These are phyloP conservation scores for Diaporthe vexans DNA, from an alignment of 2,329 filamentous ascomycete genomes.

Conservation along the genomic window DNA sequence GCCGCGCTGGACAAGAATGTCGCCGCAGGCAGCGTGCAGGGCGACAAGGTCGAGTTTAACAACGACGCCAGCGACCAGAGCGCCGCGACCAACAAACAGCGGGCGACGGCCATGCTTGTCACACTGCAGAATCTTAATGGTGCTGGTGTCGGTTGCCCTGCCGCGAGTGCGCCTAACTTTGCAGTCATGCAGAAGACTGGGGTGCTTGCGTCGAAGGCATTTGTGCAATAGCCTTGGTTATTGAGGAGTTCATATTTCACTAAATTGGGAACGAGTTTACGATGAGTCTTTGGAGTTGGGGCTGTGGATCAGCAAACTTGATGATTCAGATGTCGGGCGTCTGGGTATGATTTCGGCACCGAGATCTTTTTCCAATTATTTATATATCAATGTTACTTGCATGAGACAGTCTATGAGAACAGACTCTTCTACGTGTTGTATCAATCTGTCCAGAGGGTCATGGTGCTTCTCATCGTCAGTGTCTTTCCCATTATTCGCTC, in stretches of 20 bases:
- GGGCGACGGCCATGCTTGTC: slow-evolving; percentile 40
- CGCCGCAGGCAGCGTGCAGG: slow-evolving; percentile 38
- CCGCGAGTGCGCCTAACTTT: slow-evolving; percentile 43
- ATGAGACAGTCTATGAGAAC: neutral
- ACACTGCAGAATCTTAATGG: slow-evolving; percentile 43
- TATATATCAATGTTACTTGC: slow-evolving; percentile 1
- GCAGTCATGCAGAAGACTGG: slow-evolving; percentile 41
- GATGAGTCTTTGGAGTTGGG: neutral
- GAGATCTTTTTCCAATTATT: neutral
- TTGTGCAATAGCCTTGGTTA: slow-evolving; percentile 12
- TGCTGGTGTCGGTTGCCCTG: slow-evolving; percentile 42
- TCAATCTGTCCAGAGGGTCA: too few relatives aligned
- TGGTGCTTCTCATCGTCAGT: neutral
- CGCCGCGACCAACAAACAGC: slow-evolving; percentile 36
- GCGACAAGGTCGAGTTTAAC: slow-evolving; percentile 38
- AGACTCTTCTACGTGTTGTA: neutral
- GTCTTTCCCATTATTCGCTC: neutral
- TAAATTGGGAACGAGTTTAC: neutral
- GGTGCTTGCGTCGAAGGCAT: slow-evolving; percentile 1
- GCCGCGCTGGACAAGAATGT: slow-evolving; percentile 38
- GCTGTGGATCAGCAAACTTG: too few relatives aligned
- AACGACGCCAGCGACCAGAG: slow-evolving; percentile 41
- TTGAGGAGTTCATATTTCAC: neutral
- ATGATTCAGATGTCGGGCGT: neutral
- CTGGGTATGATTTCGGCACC: too few relatives aligned